Evolutionary conservation across 2,329 filamentous ascomycete species (phyloP), one percentile per base, ranked within the genome.

Genomic region (Zasmidium cellare): DNA sequence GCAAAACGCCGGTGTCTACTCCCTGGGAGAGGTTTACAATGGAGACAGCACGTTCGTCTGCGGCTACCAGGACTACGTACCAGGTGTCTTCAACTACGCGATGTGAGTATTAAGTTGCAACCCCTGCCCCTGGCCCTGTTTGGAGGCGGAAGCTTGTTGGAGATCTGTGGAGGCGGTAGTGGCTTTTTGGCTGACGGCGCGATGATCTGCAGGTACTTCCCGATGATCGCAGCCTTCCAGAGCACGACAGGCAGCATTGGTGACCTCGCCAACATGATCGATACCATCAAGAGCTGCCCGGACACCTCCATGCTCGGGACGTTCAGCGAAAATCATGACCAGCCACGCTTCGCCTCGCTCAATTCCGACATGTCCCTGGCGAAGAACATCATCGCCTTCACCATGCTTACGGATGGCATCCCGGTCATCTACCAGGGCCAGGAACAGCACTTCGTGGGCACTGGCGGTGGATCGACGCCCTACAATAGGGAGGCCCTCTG

Each of bases 351-450:
- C 62, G 74, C 75, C 1, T 79, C 74, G 60, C 69, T 77, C 57
- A 85, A 80, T 51, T 68, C 74, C 9, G 85, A 88, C 66, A 69
- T 79, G 7, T 72, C 82, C 52, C 77, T 86, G 1, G 80, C 84
- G 47, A 83, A 84, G 70, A 88, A 88, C 64, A 78, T 82, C 3
- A 76, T 88, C 44, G 78, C 84, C 0, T 87, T 84, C 65, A 82
- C 81, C n/a, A 79, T 88, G 25, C 79, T 88, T 18, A 76, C 76
- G 2, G 78, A 86, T 55, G 86, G 86, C 19, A 83, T 88, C 41
- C 85, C 85, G 1, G 84, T 87, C 55, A 77, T 88, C 31, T 89
- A 88, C 71, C 81, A 87, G 63, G 86, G 86, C 24, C 83, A 86
- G 60, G 86, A 88, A 71, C 86, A 88, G 66, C 83, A 81, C 59